Conservation (phyloP, 805 yeast species). For the Teunomyces lycoperdinae region DNA sequence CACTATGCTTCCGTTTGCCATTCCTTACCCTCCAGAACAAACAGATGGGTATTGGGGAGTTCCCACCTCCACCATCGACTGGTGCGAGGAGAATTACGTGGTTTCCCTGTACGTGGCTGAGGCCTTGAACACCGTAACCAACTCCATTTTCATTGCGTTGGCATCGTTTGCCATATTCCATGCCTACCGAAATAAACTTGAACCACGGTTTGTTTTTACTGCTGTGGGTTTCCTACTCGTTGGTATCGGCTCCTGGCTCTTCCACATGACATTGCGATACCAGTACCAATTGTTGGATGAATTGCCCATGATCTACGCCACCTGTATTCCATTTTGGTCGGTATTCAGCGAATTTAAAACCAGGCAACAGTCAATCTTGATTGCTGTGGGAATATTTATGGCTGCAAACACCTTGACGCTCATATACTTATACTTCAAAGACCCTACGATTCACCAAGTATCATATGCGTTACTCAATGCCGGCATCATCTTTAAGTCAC, state of each 20-base stretch:
- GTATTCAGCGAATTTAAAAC: constrained; percentile 61
- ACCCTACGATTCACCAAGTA: constrained; percentile 87
- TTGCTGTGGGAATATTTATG: constrained; percentile 47
- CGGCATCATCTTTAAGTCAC: constrained; percentile 63
- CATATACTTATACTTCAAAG: constrained; percentile 66
- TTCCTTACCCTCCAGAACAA: constrained; percentile 56
- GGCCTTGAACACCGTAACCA: constrained; percentile 82
- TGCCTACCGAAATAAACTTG: constrained; percentile 59
- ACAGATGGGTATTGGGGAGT: constrained; percentile 72
- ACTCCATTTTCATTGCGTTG: constrained; percentile 48
- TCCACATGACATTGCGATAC: constrained; percentile 92
- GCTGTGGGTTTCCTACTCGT: constrained; percentile 82
- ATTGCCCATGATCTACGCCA: constrained; percentile 96
- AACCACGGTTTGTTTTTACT: constrained; percentile 65
- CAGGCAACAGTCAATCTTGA: constrained; percentile 33
- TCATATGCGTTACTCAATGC: constrained; percentile 79
- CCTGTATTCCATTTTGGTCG: constrained; percentile 91
- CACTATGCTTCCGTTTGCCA: constrained; percentile 45
- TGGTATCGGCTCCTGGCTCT: constrained; percentile 91
- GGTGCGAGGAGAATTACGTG: constrained; percentile 98
- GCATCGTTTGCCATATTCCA: constrained; percentile 67
- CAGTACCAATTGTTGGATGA: constrained; percentile 92
- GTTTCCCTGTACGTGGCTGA: constrained; percentile 86
- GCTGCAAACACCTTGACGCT: constrained; percentile 65
- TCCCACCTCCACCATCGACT: constrained; percentile 92